These are phyloP conservation scores for Pichia sp. DNA, from an alignment of 1,139 yeast genomes.

Conservation along the genomic window DNA sequence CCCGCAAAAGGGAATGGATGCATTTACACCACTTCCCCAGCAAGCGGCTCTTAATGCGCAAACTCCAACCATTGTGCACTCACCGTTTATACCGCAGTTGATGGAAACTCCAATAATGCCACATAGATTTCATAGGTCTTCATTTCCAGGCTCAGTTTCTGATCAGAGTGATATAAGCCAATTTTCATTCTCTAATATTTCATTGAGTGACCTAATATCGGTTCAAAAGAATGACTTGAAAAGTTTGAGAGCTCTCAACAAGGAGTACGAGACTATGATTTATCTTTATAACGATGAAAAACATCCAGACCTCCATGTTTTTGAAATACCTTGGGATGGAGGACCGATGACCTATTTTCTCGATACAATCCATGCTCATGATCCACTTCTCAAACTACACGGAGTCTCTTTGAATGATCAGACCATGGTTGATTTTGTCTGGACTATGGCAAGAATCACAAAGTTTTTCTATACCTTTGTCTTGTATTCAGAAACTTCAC, in stretches of 20 bases:
- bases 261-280: neutral
- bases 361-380: slow-evolving; percentile 8
- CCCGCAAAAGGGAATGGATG: neutral
- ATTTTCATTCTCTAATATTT: slow-evolving; percentile 2
- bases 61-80: too few relatives aligned
- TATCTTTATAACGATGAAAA: slow-evolving; percentile 1
- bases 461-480: slow-evolving; percentile 13
- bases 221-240: slow-evolving; percentile 5
- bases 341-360: slow-evolving; percentile 9
- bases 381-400: slow-evolving; percentile 7
- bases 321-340: slow-evolving; percentile 11
- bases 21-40: neutral
- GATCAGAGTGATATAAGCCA: slow-evolving; percentile 4
- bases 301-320: slow-evolving; percentile 6
- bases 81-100: neutral
- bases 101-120: neutral
- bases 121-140: neutral
- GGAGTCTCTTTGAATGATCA: slow-evolving; percentile 5
- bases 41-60: too few relatives aligned
- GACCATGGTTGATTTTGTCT: slow-evolving; percentile 14
- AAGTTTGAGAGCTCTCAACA: neutral
- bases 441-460: slow-evolving; percentile 14
- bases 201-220: slow-evolving; percentile 5
- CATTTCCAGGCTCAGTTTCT: slow-evolving; percentile 1
- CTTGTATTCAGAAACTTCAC: slow-evolving; percentile 11